phyloP scores from a whole-genome alignment of 1,284 basidiomycete species.

The Exobasidium cylindrosporum region DNA sequence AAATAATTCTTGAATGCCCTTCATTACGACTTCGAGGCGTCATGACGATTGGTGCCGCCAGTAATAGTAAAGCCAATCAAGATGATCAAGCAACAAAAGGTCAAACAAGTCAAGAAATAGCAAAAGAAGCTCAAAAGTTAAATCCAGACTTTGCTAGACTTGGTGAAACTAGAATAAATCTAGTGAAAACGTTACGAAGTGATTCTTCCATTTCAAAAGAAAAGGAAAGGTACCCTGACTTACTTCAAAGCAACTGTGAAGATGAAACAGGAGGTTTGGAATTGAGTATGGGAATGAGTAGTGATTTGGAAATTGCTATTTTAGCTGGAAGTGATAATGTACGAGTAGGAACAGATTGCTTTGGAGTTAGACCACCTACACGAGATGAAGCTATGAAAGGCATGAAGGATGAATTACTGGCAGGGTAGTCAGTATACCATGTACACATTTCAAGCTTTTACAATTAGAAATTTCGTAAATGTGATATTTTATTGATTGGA shows the following conservation, averaged over 20 bases:
- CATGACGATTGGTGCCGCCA: constrained; percentile 88
- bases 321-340: constrained; percentile 81
- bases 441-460: neutral
- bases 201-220: constrained; percentile 9
- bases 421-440: neutral
- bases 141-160: constrained; percentile 82
- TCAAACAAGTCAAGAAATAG: neutral
- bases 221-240: constrained; percentile 23
- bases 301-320: constrained; percentile 84
- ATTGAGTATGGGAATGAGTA: constrained; percentile 97
- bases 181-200: constrained; percentile 58
- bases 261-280: constrained; percentile 63
- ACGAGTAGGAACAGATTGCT: constrained; percentile 86
- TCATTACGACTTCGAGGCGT: constrained; percentile 74
- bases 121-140: constrained; percentile 59
- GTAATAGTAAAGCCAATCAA: constrained; percentile 32
- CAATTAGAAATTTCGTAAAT: no score
- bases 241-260: constrained; percentile 18
- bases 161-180: constrained; percentile 64
- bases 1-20: constrained; percentile 73
- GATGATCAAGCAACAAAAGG: constrained; percentile 57
- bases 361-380: constrained; percentile 62
- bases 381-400: constrained; percentile 41
- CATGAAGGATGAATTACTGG: constrained; percentile 43
- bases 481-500: no score